Evolutionary conservation across 2,329 filamentous ascomycete species (phyloP), one percentile per base, ranked within the genome.

Genomic region (Drechmeria coniospora): DNA sequence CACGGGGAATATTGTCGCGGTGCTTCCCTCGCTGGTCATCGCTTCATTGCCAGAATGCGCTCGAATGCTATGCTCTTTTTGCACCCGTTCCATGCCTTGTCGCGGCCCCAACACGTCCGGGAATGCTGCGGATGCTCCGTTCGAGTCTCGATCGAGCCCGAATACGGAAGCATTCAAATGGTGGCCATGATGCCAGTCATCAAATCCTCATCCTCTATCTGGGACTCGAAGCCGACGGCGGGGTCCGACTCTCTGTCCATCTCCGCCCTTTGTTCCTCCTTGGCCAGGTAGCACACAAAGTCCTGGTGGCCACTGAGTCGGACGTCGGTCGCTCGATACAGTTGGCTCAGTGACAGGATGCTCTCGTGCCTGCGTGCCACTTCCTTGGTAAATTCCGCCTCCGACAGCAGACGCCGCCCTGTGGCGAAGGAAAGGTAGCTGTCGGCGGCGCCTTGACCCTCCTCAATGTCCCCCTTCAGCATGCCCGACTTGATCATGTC

Each of bases 191-290:
- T 45, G 12, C 58, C 66, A 9, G 57, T 61, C 68, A 74, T 74
- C 15, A 74, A 44, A 36, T 74, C 68, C 43, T 74, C 68, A n/a
- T 74, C 68, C 30, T 71, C 66, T 21, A 69, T 51, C 27, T 59
- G 51, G 9, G 51, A 45, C 15, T 65, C 57, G 32, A 66, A 68
- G 22, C 50, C 53, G 15, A 53, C 32, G 3, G 46, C 41, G 3
- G 45, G 41, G 27, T 49, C 45, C 12, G 47, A 44, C 3, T 44
- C 44, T 21, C 29, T 30, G 1, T 62, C 58, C 39, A 63, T 63
- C 22, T 68, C 57, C 7, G 37, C 33, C 13, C 56, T 53, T 39
- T 56, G 61, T 39, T 61, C 53, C 30, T 70, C 63, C 25, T 52
- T 54, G 2, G 54, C 34, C 12, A 63, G 13, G 32, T 59, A 52